Evolutionary conservation across 345 rosid genomes (phyloP).

Genomic region (Salix viminalis): DNA sequence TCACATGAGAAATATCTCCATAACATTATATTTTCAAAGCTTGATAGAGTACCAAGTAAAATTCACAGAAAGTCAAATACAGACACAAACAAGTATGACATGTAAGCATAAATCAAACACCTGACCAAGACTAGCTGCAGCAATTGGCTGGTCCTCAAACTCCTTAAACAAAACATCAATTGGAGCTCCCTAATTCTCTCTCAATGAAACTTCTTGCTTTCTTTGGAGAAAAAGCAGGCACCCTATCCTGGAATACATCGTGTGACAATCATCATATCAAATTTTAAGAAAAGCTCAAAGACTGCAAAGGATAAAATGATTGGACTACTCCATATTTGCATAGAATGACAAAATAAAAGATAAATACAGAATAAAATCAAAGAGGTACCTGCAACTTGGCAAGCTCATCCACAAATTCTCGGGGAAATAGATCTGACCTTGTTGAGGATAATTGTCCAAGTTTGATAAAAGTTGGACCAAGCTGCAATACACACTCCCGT

Average conservation of each 20-base stretch:
- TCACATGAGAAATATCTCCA: background rate
- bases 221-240: constrained; percentile 87
- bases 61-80: background rate
- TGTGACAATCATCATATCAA: background rate
- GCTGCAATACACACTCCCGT: constrained; percentile 80
- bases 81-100: background rate
- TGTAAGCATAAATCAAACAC: constrained; percentile 44
- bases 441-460: constrained; percentile 93
- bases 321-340: background rate
- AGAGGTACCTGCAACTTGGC: constrained; percentile 83
- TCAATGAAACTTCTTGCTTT: constrained; percentile 70
- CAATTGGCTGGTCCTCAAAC: constrained; percentile 90
- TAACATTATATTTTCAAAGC: background rate
- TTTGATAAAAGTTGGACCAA: constrained; percentile 96
- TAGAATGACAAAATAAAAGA: background rate
- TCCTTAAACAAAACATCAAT: constrained; percentile 58
- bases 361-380: background rate
- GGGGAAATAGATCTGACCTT: constrained; percentile 87
- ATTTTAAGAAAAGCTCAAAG: background rate
- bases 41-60: background rate
- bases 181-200: constrained; percentile 77
- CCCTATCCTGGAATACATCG: constrained; percentile 61
- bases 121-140: constrained; percentile 99
- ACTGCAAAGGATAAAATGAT: background rate
- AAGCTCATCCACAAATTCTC: constrained; percentile 90